Percentiles rank a stretch among this genome's conserved stretches.
These are phyloP conservation scores for Dactylonectria estremocensis DNA, from an alignment of 2,329 filamentous ascomycete genomes.

Conservation along the genomic window DNA sequence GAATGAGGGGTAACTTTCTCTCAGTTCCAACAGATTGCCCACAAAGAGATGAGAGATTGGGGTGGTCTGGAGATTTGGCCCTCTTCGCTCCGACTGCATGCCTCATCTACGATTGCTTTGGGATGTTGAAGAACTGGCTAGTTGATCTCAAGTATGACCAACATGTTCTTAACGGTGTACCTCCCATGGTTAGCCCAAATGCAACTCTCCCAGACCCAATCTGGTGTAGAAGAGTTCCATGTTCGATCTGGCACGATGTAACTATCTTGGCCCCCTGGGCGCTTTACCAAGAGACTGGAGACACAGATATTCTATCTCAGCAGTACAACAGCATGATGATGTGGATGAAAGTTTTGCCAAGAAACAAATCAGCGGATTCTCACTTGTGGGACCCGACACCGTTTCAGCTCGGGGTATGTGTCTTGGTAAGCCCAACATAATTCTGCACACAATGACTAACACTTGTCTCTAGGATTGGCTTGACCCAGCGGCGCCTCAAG, in stretches of 20 bases:
- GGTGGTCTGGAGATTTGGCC: constrained; percentile 65
- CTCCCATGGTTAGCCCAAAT: constrained; percentile 43
- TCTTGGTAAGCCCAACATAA: background rate
- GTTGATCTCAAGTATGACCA: constrained; percentile 42
- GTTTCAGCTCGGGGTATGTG: constrained; percentile 41
- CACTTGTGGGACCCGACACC: constrained; percentile 55
- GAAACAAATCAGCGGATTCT: constrained; percentile 48
- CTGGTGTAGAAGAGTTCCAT: constrained; percentile 43
- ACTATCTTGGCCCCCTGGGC: constrained; percentile 59
- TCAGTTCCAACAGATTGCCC: constrained; percentile 70
- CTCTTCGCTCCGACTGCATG: constrained; percentile 62
- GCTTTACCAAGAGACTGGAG: constrained; percentile 57
- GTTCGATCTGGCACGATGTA: constrained; percentile 62
- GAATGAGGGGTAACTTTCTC: constrained; percentile 70
- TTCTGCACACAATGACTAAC: constrained; percentile 57
- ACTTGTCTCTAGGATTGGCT: constrained; percentile 60
- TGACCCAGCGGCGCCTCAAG: constrained; percentile 61
- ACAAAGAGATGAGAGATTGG: constrained; percentile 65
- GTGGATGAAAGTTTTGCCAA: constrained; percentile 55
- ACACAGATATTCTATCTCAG: constrained; percentile 53
- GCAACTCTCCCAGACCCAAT: constrained; percentile 22
- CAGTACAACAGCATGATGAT: constrained; percentile 58
- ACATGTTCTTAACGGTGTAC: constrained; percentile 33
- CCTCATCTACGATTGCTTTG: constrained; percentile 62
- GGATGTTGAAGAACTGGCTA: constrained; percentile 60